Conservation (phyloP, 1,284 basidiomycete species). For the Trichosporon sp. region DNA sequence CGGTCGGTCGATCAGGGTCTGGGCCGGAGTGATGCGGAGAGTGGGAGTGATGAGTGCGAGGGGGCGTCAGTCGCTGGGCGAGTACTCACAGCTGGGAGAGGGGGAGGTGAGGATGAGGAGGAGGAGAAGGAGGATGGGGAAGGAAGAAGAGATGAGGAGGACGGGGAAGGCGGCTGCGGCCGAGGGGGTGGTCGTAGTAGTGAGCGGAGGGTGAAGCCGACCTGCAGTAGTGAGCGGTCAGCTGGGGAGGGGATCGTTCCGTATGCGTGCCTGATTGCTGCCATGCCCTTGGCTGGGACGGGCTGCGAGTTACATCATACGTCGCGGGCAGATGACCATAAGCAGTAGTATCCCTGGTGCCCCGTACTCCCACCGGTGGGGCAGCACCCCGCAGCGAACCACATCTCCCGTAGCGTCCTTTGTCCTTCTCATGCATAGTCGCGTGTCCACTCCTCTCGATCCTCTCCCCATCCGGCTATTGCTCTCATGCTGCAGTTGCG, state of each 20-base stretch:
- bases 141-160: neutral
- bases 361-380: neutral
- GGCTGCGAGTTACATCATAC: neutral
- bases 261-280: neutral
- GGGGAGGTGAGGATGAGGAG: neutral
- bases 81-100: neutral
- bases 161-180: neutral
- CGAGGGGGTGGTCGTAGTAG: neutral
- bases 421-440: neutral
- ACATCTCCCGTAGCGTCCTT: neutral
- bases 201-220: neutral
- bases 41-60: neutral
- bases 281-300: too few relatives aligned
- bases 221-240: neutral
- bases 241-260: neutral
- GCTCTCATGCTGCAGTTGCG: neutral
- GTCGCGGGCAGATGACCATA: neutral
- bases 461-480: neutral
- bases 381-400: neutral
- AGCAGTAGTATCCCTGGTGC: neutral
- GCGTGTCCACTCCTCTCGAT: neutral
- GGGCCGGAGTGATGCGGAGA: neutral
- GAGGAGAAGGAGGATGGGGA: neutral
- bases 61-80: neutral
- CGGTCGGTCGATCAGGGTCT: neutral